phyloP scores from a whole-genome alignment of 306 rosid species.

The Quercus engelmannii region DNA sequence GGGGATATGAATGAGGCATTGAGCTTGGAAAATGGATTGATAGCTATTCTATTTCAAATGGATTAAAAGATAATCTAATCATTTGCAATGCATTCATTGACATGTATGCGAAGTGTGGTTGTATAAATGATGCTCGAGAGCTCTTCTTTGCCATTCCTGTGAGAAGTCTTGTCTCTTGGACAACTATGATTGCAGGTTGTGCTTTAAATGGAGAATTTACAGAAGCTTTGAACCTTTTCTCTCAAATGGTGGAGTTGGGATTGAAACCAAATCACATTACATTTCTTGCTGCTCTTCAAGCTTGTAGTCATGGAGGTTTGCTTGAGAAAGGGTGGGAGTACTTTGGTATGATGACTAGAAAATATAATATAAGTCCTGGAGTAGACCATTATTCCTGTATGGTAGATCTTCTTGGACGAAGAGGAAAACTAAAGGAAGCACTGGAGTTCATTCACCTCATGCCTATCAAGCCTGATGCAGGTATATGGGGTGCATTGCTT shows the following conservation, averaged over 20 bases:
- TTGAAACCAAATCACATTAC: no score
- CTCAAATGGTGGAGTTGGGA: no score
- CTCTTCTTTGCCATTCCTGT: constrained; percentile 40
- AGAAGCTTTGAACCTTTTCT: constrained; percentile 57
- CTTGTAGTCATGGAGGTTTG: no score
- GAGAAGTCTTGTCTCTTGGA: constrained; percentile 67
- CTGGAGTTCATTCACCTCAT: constrained; percentile 42
- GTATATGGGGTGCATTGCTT: constrained; percentile 68
- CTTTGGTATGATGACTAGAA: no score
- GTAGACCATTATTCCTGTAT: no score
- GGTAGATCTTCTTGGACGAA: constrained; percentile 59
- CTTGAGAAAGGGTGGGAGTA: no score
- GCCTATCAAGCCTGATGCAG: constrained; percentile 57
- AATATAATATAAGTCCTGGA: no score
- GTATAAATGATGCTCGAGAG: constrained; percentile 38
- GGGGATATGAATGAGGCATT: no score
- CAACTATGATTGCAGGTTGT: constrained; percentile 59
- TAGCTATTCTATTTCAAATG: no score
- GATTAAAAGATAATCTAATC: no score
- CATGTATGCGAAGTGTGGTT: constrained; percentile 77
- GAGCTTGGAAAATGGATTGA: no score
- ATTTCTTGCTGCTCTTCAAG: no score
- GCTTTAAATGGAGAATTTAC: constrained; percentile 59
- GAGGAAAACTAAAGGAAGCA: constrained; percentile 54
- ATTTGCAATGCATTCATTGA: constrained; percentile 68